Base-by-base conservation (phyloP, 1,284 basidiomycete species). In the Pseudozyma hubeiensis region DNA sequence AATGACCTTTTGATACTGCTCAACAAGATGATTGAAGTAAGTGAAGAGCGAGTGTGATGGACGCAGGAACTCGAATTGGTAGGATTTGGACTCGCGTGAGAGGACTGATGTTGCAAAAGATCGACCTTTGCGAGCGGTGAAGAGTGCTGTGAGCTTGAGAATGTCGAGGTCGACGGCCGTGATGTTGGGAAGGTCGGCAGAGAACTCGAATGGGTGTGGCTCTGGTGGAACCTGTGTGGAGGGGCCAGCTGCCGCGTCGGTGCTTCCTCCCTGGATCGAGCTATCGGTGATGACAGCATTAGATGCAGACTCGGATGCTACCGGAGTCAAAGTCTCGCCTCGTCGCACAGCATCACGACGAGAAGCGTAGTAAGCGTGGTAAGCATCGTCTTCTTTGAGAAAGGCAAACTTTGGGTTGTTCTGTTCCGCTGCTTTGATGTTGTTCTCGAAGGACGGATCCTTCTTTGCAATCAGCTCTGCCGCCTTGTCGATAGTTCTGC, bases 51-150 rank as follows among this genome's bases (percentile, higher is more conserved):
- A 97, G 85, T 98, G 96, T 1, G 90, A 93, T 4, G 96, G 97
- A 47, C 93, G 90, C 53, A 99, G 88, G 85, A 99, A 99, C 84
- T 98, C 97, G 82, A 99, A 99, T 81, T 99, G 96, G 84, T 93
- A 97, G 86, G 98, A 99, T 39, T 93, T 90, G 16, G 92, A 91
- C 86, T 99, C 97, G 52, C 91, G 89, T n/a, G 89, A 87, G 5
- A 93, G 93, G 30, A 99, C 89, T 8, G 91, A 88, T 6, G 90
- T 89, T 13, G 97, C 89, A 87, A 99, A 99, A 24, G 88, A 88
- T 31, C 92, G 90, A 3, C 97, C 97, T 56, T 94, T 90, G 19
- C 92, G 91, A 31, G 97, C 97, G 29, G 94, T 94, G 86, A 97
- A 97, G 30, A 99, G 88, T 7, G 97, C 97, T 2, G 97, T 98